Conservation (phyloP, 2,329 filamentous ascomycete species). For the Cryphonectria japonica region DNA sequence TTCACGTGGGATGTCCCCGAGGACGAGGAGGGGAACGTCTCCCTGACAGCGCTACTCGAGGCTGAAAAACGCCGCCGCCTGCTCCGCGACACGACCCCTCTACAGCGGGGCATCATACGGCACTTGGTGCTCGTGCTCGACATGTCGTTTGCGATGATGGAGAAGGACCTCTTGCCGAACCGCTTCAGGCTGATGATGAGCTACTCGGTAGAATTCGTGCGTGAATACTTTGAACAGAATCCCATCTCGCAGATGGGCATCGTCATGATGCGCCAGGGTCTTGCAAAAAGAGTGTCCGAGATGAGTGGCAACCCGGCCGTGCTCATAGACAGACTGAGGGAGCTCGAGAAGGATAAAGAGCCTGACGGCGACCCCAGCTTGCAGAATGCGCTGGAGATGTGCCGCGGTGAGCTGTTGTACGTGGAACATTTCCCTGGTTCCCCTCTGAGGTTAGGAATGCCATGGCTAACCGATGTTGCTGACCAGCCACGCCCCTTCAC, state of each 20-base stretch:
- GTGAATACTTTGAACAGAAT: slow-evolving; percentile 97
- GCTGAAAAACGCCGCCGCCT: slow-evolving; percentile 81
- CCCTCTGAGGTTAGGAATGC: neutral
- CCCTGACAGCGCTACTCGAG: slow-evolving; percentile 75
- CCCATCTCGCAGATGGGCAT: slow-evolving; percentile 95
- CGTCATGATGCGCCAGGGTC: slow-evolving; percentile 88
- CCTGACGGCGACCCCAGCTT: slow-evolving; percentile 77
- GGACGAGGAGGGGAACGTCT: slow-evolving; percentile 77
- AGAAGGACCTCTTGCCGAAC: slow-evolving; percentile 92
- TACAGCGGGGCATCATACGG: slow-evolving; percentile 97
- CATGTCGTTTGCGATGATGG: slow-evolving; percentile 89
- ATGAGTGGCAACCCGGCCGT: slow-evolving; percentile 90
- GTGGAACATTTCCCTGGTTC: slow-evolving; percentile 32
- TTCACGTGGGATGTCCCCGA: slow-evolving; percentile 77
- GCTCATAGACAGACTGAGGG: slow-evolving; percentile 77
- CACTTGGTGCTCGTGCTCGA: slow-evolving; percentile 91
- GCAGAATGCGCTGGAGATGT: slow-evolving; percentile 96
- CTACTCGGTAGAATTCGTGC: slow-evolving; percentile 85
- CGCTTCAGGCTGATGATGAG: slow-evolving; percentile 81
- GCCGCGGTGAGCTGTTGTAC: slow-evolving; percentile 84
- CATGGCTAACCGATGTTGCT: slow-evolving; percentile 28
- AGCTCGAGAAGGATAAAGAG: slow-evolving; percentile 65
- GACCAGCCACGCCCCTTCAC: slow-evolving; percentile 79
- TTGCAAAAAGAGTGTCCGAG: slow-evolving; percentile 84
- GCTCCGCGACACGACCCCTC: slow-evolving; percentile 88